phyloP scores from a whole-genome alignment of 805 yeast species.

The Myxozyma vanderwaltii region DNA sequence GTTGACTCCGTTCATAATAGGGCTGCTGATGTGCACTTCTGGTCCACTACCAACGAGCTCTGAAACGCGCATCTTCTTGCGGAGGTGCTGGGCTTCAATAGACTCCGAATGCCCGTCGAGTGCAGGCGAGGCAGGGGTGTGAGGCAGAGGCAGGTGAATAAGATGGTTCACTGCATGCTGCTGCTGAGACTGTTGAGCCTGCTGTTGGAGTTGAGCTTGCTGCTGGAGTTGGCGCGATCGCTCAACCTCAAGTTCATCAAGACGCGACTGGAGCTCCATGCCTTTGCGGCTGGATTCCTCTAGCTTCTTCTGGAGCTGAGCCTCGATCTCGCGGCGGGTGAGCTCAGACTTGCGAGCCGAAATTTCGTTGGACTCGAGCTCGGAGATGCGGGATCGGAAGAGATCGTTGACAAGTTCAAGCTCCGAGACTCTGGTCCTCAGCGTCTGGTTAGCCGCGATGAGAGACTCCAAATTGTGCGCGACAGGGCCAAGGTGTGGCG shows the following conservation, averaged over 20 bases:
- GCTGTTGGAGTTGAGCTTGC: conserved; percentile 15
- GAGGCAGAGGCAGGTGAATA: conserved; percentile 23
- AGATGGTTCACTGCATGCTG: conserved; percentile 12
- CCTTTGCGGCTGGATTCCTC: conserved; percentile 29
- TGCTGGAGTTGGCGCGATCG: conserved; percentile 15
- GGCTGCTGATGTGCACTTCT: conserved; percentile 2
- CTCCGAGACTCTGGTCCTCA: conserved; percentile 81
- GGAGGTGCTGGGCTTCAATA: conserved; percentile 16
- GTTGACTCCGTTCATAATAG: background rate
- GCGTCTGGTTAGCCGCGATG: conserved; percentile 43
- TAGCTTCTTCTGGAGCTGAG: conserved; percentile 45
- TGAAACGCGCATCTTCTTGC: conserved; percentile 30
- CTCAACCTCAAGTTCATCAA: conserved; percentile 30
- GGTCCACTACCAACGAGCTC: conserved; percentile 20
- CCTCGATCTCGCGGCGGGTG: conserved; percentile 48
- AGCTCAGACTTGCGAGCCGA: conserved; percentile 42
- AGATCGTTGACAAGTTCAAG: conserved; percentile 88
- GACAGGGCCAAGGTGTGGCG: background rate
- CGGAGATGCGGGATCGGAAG: conserved; percentile 78
- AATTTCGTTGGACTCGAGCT: conserved; percentile 59
- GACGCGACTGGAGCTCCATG: conserved; percentile 26
- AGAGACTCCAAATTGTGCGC: conserved; percentile 28
- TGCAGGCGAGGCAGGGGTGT: conserved; percentile 30
- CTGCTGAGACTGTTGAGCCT: conserved; percentile 20
- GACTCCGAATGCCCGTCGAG: conserved; percentile 12